Base-by-base conservation (phyloP, 257 asterid genomes). In the Solanum boliviense region DNA sequence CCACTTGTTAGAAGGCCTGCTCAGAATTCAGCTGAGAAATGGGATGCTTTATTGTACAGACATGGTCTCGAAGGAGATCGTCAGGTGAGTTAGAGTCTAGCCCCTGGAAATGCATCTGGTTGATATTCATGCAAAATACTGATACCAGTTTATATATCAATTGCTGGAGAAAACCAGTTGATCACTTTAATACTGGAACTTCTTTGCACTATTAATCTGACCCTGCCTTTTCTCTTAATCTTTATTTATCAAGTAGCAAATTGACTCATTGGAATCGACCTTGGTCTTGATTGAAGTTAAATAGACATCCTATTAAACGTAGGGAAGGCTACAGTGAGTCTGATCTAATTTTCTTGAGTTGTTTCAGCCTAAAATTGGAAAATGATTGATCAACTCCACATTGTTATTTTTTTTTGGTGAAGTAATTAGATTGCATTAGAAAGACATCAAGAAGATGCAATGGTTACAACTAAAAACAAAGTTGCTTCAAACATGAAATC, bases 31-130 rank as follows among this genome's bases (percentile, higher is more conserved):
- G 99, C 98, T 70, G 99, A 97, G 91, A 97, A 97, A 83, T 97
- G 99, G 99, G 98, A 97, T 92, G 99, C 99, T 87, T 90, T 97
- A 87, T 89, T 97, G 82, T 96, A 97, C 87, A 93, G 99, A 89
- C 98, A 94, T 84, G 94, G 96, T 48, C 94, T 97, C 56, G 98
- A 95, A 86, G 98, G 92, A 86, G 95, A 97, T 88, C 13, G 92
- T 87, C 99, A 97, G 98, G 99, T 96, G 91, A 87, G 90, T 89
- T 71, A 27, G 85, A 79, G 62, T 79, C 25, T 48, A 79, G 2
- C 32, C 86, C n/a, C 41, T 44, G 38, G 67, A 79, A 79, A 25
- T 79, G 16, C 67, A 79, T 48, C 52, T 79, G 39, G 38, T 44
- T 11, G 39, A 46, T 46, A 46, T 79, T 79, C 68, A 44, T 79